These are phyloP conservation scores for Cladorrhinum sp. DNA, from an alignment of 2,329 filamentous ascomycete species.

Conservation along the genomic window DNA sequence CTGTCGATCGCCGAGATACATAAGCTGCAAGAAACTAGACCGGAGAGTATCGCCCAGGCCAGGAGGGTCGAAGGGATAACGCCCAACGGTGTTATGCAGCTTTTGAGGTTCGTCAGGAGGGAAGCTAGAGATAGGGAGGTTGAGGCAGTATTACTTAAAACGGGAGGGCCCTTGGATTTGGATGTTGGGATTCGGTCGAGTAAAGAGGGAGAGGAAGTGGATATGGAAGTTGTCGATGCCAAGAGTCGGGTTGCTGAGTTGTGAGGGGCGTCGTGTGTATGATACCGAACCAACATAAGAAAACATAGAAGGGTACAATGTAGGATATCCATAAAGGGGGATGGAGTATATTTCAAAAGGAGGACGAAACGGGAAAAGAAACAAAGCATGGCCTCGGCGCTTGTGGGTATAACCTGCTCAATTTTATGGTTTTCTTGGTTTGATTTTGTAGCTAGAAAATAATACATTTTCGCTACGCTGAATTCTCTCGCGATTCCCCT, in stretches of 20 bases:
- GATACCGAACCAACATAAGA: neutral
- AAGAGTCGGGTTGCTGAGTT: slow-evolving; percentile 39
- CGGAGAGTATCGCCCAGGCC: slow-evolving; percentile 86
- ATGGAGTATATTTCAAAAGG: no score
- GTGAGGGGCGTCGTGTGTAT: slow-evolving; percentile 15
- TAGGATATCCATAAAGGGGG: neutral
- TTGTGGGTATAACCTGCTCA: neutral
- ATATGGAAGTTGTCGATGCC: slow-evolving; percentile 40
- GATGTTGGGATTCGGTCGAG: slow-evolving; percentile 12
- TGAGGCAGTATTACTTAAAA: neutral
- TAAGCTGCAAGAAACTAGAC: slow-evolving; percentile 65
- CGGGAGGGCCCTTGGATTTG: slow-evolving; percentile 12
- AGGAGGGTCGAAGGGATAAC: slow-evolving; percentile 79
- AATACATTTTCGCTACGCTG: neutral
- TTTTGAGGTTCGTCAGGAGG: slow-evolving; percentile 59
- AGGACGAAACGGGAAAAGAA: no score
- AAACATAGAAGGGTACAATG: neutral
- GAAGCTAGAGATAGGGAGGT: neutral
- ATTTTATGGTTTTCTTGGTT: neutral
- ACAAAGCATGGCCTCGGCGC: slow-evolving; percentile 1
- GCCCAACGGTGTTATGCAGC: slow-evolving; percentile 55
- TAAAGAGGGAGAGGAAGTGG: slow-evolving; percentile 20
- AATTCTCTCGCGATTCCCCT: no score
- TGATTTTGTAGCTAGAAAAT: neutral
- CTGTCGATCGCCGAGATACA: slow-evolving; percentile 77